Base-by-base conservation (phyloP, 805 yeast genomes). In the Pichia cabralensis region DNA sequence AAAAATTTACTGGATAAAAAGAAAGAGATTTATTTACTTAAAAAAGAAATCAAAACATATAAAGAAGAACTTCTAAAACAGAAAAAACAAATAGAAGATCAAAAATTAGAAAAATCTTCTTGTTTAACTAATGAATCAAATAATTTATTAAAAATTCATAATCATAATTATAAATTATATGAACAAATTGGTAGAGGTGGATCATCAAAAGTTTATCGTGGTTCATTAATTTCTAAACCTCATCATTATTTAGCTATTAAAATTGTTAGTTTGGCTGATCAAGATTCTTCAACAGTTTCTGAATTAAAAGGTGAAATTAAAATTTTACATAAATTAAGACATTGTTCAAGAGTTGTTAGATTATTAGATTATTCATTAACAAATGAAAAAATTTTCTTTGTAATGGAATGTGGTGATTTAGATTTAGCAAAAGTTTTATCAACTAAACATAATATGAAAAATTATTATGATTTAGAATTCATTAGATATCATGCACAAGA, bases 331-430 rank as follows among this genome's bases (percentile, higher is more conserved):
- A 71, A 71, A 44, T 60, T 92, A 17, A 63, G 68, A 36, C 60
- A 66, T 25, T 69, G 77, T 44, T 70, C 71, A 22, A 61, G 96
- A 33, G 96, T 89, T 5, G 95, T 92, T 4, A 68, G 72, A 47
- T 62, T 89, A 28, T 59, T 80, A 23, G 95, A 85, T 49, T 73
- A 80, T 54, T 75, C 78, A n/a, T 63, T 85, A 44, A 65, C 67
- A 3, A 74, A 70, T 19, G 76, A 80, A 0, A 67, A 76, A 2
- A 64, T 89, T 23, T 67, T 69, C 48, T 60, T 89, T 42, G 81
- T 86, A 3, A 84, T 89, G 95, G 97, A 92, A 56, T 83, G 94
- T 52, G 97, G 97, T 15, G 95, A 89, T 42, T 71, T 82, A 34
- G 96, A 89, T 54, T 58, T 89, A 19, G 89, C 95, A 0, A 84